Base-by-base conservation (phyloP, 371 early-diverging fungal species). In the Mortierella sp. region DNA sequence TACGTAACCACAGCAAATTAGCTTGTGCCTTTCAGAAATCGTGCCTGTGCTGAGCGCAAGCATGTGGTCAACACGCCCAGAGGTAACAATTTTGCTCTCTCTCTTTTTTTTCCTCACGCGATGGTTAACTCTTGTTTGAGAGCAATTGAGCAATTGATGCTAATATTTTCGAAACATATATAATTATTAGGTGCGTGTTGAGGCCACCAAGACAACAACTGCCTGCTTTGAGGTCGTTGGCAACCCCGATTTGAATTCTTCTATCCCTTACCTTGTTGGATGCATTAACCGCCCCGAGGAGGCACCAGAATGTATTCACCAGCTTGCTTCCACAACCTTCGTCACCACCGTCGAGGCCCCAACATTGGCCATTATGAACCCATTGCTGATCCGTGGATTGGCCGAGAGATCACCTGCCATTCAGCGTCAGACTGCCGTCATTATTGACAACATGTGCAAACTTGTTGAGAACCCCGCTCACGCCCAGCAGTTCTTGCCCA, bases 401-500 rank as follows among this genome's bases (percentile, higher is more conserved):
- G 79, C 86, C 26, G 92, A 90, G 70, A 86, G 91, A 62, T 78
- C 84, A 49, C 90, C 90, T 51, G 75, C 91, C 71, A 89, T 91
- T 75, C 88, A 93, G 79, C 95, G 95, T 87, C 93, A 93, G 85
- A 86, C 94, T 71, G 91, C 94, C 68, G 90, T 94, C 77, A 94
- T 95, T 71, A 93, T 95, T 60, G 93, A 93, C 83, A 95, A 95
- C 85, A 90, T 95, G 91, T 94, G 90, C 83, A 94, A 94, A 87
- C 90, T 95, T 47, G 94, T 94, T 70, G 88, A 91, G 74, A 90
- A 93, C 84, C 95, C 96, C 37, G 88, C 88, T 64, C 92, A 93
- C 28, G 95, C 94, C 65, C 92, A 90, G 20, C 95, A 91, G 77
- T 95, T 95, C 89, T 84, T 95, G 85, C 95, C 95, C 62, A 86